Conservation (phyloP, 306 rosid genomes). For the Cucumis cinereus region DNA sequence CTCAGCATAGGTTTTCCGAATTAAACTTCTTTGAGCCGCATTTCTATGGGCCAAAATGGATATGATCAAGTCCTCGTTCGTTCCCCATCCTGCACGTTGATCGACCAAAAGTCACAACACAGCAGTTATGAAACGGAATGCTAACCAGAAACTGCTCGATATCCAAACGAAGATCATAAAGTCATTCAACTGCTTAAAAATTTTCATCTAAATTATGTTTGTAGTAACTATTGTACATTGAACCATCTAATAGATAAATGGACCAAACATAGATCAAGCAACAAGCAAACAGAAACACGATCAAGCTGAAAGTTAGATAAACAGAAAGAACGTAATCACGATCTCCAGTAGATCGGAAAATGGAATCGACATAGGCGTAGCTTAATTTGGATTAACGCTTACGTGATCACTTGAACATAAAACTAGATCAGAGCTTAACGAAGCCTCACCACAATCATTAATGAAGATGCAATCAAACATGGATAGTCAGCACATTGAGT, state of each 20-base stretch:
- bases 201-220: neutral
- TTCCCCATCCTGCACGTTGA: constrained; percentile 46
- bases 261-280: neutral
- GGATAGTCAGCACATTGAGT: neutral
- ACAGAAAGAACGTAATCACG: neutral
- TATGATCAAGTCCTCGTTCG: constrained; percentile 35
- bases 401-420: neutral
- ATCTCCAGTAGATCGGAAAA: neutral
- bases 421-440: neutral
- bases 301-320: neutral
- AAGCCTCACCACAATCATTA: neutral
- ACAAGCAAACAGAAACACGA: neutral
- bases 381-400: neutral
- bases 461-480: neutral
- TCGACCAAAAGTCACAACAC: neutral
- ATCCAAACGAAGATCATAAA: neutral
- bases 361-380: neutral
- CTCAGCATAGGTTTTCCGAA: constrained; percentile 30
- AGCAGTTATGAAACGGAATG: neutral
- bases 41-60: constrained; percentile 51
- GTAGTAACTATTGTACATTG: neutral
- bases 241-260: neutral
- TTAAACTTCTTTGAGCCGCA: constrained; percentile 29
- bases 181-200: neutral
- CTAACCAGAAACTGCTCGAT: neutral